Evolutionary conservation across 2,329 filamentous ascomycete species (phyloP).

Genomic region (Penicillium sp.): DNA sequence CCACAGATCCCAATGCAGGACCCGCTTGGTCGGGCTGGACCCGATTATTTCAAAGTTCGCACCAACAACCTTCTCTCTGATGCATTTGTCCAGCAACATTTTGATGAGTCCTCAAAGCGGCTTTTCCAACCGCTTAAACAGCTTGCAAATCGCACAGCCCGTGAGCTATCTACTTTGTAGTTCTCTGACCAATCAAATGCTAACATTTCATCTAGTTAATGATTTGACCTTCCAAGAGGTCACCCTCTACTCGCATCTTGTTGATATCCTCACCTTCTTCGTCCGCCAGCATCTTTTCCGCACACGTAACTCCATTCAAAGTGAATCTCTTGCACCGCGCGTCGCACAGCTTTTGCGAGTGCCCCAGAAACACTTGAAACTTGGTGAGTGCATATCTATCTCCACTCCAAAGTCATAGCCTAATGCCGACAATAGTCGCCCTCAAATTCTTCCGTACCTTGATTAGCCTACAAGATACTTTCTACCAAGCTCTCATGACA

Average conservation of each 20-base stretch:
- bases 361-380: constrained; percentile 86
- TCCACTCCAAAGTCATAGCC: background rate
- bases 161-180: constrained; percentile 41
- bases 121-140: constrained; percentile 85
- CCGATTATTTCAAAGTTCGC: constrained; percentile 67
- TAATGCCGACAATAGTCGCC: constrained; percentile 57
- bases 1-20: constrained; percentile 61
- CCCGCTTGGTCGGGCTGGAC: constrained; percentile 60
- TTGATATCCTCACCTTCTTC: constrained; percentile 93
- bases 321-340: constrained; percentile 72
- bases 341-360: constrained; percentile 79
- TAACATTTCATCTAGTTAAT: constrained; percentile 52
- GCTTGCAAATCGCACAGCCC: constrained; percentile 62
- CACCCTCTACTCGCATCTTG: constrained; percentile 84
- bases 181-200: background rate
- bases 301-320: constrained; percentile 83
- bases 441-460: constrained; percentile 92
- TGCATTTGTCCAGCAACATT: constrained; percentile 81
- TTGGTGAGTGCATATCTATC: constrained; percentile 60
- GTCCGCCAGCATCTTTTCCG: constrained; percentile 83
- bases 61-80: constrained; percentile 73
- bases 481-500: constrained; percentile 81
- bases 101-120: constrained; percentile 78
- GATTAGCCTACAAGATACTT: constrained; percentile 82
- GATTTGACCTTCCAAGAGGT: constrained; percentile 78